Base-by-base conservation (phyloP, 169 alveolate genomes). In the Cyclospora cayetanensis region DNA sequence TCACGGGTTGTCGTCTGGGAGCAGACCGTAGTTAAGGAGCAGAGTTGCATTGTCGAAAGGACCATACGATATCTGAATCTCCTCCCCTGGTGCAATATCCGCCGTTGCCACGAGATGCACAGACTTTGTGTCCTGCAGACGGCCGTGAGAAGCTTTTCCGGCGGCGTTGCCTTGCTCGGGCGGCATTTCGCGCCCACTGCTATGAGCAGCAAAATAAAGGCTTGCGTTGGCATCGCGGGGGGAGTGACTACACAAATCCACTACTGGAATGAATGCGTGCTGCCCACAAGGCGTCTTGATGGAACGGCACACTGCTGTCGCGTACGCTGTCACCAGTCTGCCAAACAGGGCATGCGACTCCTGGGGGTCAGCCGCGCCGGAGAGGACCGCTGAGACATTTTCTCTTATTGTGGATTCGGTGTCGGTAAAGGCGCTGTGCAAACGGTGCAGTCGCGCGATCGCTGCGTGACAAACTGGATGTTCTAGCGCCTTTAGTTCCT, bases 1-100 rank as follows among this genome's bases (percentile, higher is more conserved):
- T 70, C 25, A 70, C 82, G 82, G 82, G 25, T 70, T 70, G 0
- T 70, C 35, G 55, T 9, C 25, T 15, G 82, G 82, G 2, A 70
- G 27, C 52, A 70, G 31, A 2, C 82, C 82, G 43, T 70, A 70
- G 82, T 70, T 70, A 18, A 70, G 53, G 1, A 70, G 82, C 12
- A 70, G 53, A 0, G 82, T 70, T 4, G 82, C 35, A 53, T 70
- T 70, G 34, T 70, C 82, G 31, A 70, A 15, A 41, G n/a, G 43
- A 15, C 82, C 82, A 2, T n/a, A 70, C 11, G 53, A 31, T 20
- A 70, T 35, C 3, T 18, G 22, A 15, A 70, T 70, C 53, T 20
- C 29, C 22, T 70, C 82, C 4, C 82, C 82, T 9, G 82, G 31
- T 15, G 82, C 46, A 70, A 70, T 70, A 25, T 70, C 82, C 15